These are phyloP conservation scores for Ambrosia artemisiifolia DNA, from an alignment of 129 eudicot species.

Conservation along the genomic window DNA sequence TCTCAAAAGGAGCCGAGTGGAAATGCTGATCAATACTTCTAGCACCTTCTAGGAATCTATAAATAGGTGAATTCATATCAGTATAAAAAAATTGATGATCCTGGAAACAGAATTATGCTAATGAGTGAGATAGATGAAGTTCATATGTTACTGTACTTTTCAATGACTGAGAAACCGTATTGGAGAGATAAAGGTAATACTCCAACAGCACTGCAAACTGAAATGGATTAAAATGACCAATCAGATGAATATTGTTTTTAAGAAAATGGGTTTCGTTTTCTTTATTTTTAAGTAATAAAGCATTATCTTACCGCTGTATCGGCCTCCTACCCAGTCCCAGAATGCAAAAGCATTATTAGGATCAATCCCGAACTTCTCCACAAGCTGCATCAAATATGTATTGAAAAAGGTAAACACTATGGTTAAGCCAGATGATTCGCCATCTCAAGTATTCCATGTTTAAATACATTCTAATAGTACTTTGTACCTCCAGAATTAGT, in stretches of 20 bases:
- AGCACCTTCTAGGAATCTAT: conserved; percentile 90
- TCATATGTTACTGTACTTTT: conserved; percentile 58
- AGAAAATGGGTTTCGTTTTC: neutral
- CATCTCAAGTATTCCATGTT: neutral
- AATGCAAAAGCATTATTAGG: conserved; percentile 98
- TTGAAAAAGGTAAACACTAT: conserved; percentile 6
- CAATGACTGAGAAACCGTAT: conserved; percentile 85
- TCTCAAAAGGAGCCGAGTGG: conserved; percentile 70
- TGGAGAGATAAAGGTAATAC: conserved; percentile 94
- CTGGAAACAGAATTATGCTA: neutral
- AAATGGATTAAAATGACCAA: conserved; percentile 28
- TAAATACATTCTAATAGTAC: neutral
- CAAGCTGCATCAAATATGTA: conserved; percentile 59
- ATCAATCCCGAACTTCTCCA: conserved; percentile 94
- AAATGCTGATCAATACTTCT: conserved; percentile 92
- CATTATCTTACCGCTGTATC: conserved; percentile 81
- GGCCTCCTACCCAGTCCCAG: conserved; percentile 99
- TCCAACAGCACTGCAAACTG: conserved; percentile 99
- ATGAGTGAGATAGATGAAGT: conserved; percentile 13
- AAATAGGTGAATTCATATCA: conserved; percentile 1
- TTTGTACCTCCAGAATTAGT: neutral
- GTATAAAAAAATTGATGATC: neutral
- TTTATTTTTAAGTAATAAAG: neutral
- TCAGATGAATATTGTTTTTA: conserved; percentile 3
- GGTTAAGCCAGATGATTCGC: neutral